A percentile compares a stretch with the other conserved stretches of the same genome.
These are phyloP conservation scores for Phyllosticta citrichinensis DNA, from an alignment of 2,329 filamentous ascomycete species.

Conservation along the genomic window DNA sequence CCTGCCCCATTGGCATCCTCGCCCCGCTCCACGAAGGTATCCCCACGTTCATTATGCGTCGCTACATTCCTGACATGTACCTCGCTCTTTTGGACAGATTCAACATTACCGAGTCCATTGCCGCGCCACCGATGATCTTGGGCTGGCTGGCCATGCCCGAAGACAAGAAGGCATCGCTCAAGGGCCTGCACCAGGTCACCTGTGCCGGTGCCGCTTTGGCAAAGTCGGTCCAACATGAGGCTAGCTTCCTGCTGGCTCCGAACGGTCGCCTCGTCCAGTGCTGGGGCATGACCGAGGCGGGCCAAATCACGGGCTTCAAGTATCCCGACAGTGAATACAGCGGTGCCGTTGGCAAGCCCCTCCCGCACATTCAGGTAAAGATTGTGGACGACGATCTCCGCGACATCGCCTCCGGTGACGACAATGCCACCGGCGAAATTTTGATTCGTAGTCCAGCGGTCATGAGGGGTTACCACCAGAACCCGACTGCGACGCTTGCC, in stretches of 20 bases:
- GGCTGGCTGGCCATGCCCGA: not conserved
- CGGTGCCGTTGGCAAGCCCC: conserved; percentile 6
- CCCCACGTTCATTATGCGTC: not conserved
- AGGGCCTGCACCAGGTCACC: not conserved
- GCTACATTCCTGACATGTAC: not conserved
- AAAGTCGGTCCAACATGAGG: not conserved
- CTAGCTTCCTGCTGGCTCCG: not conserved
- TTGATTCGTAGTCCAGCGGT: not conserved
- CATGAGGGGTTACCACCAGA: not conserved
- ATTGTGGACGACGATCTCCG: conserved; percentile 11
- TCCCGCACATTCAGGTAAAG: conserved; percentile 13
- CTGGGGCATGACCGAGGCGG: not conserved
- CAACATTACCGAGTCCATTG: not conserved
- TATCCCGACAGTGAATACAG: not conserved
- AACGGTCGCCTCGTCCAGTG: not conserved
- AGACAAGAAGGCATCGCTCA: not conserved
- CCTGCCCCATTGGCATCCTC: not conserved
- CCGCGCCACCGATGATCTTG: not conserved
- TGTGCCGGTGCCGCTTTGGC: not conserved
- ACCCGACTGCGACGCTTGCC: conserved; percentile 2
- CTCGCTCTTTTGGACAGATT: not conserved
- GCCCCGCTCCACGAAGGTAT: not conserved
- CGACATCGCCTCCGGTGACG: not conserved
- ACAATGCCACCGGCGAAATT: not conserved
- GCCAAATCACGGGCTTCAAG: not conserved